Evolutionary conservation across 768 basidiomycete species (phyloP).

Genomic region (Pleurotus sapidus): DNA sequence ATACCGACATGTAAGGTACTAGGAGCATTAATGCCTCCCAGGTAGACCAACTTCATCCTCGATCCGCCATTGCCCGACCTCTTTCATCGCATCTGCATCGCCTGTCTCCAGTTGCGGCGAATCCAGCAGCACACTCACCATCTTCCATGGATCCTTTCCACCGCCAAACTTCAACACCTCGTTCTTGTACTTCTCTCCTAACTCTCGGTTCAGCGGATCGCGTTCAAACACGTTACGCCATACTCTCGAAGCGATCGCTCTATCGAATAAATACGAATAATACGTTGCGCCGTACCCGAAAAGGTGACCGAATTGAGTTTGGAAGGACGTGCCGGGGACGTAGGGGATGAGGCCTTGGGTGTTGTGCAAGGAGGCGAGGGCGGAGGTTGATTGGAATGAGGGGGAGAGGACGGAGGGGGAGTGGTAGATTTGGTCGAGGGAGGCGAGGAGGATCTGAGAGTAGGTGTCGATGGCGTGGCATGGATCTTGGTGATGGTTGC

Average conservation of each 20-base stretch:
- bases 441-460: slow-evolving; percentile 85
- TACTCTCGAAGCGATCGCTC: slow-evolving; percentile 92
- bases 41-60: slow-evolving; percentile 66
- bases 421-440: slow-evolving; percentile 89
- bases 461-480: slow-evolving; percentile 87
- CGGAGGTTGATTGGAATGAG: slow-evolving; percentile 71
- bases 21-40: too few species aligned
- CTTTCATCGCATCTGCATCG: slow-evolving; percentile 79
- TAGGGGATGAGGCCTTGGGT: slow-evolving; percentile 79
- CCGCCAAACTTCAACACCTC: slow-evolving; percentile 83
- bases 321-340: slow-evolving; percentile 85
- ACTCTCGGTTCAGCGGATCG: slow-evolving; percentile 65
- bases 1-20: too few species aligned
- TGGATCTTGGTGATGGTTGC: slow-evolving; percentile 73
- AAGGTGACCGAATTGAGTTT: slow-evolving; percentile 93
- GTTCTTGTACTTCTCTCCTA: slow-evolving; percentile 79
- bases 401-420: slow-evolving; percentile 54
- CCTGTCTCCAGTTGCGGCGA: slow-evolving; percentile 67
- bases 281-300: slow-evolving; percentile 98
- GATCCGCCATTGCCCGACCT: slow-evolving; percentile 87
- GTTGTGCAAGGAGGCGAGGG: slow-evolving; percentile 59
- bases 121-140: slow-evolving; percentile 74
- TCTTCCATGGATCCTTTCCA: slow-evolving; percentile 90
- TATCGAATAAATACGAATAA: slow-evolving; percentile 96
- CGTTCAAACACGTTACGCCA: slow-evolving; percentile 73